Evolutionary conservation across 805 yeast genomes (phyloP), one percentile per base, ranked within the genome.

Genomic region (Ogataea saltuana): DNA sequence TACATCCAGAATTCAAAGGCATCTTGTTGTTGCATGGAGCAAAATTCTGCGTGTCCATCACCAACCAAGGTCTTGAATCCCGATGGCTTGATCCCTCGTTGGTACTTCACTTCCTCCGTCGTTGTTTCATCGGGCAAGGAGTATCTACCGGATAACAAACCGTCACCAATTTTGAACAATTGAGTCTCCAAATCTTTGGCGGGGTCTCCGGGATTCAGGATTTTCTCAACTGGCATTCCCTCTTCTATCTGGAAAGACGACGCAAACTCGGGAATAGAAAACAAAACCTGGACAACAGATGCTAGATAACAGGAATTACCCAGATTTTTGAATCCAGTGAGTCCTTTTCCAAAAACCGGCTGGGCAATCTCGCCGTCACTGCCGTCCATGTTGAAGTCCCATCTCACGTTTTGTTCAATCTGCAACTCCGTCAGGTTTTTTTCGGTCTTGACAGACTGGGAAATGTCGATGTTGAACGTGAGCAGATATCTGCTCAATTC

Each of bases 221-320:
- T 49, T 20, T 55, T 58, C 28, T 64, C 67, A 22, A 58, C 54
- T 5, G 69, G 68, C 50, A 64, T 55, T 5, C 68, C 68, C 36
- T 61, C 58, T 17, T 64, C 55, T 28, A 59, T 56, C 9, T 56
- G 43, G 17, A 71, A 69, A 23, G 80, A 73, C 9, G 65, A 64
- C 2, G 69, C 66, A 18, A 71, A 70, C 2, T 61, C 41, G 2
- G 66, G 60, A 22, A 75, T 53, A 36, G 75, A 59, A 51, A 85
- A 83, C 33, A 93, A 63, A 2, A 80, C 70, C 61, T 93, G 99
- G 2, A 88, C 47, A 0, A 81, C 88, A 1, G 96, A 84, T 36
- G 89, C 85, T 48, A 93, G 55, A 60, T 93, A 93, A 65, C 99
- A 93, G 0, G 96, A 84, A 57, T 93, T 93, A 2, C 99, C 99